These are phyloP conservation scores for Neurospora sp. DNA, from an alignment of 495 filamentous ascomycete species.

Conservation along the genomic window DNA sequence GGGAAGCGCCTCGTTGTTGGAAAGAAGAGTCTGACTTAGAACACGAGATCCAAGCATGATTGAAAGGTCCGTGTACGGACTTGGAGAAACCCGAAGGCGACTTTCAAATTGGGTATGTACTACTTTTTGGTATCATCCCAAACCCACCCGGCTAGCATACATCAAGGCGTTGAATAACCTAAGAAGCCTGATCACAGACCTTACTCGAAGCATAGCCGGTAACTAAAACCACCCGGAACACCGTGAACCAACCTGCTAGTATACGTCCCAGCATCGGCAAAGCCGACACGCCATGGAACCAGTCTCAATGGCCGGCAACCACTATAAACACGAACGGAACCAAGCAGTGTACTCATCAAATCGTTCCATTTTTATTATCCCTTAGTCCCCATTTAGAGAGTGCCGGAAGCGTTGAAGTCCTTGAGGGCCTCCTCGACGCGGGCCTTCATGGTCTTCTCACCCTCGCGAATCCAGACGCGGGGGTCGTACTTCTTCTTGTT, in stretches of 20 bases:
- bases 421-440: slow-evolving; percentile 71
- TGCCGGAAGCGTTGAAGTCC: slow-evolving; percentile 84
- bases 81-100: neutral
- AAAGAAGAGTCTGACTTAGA: neutral
- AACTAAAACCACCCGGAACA: neutral
- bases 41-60: neutral
- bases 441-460: slow-evolving; percentile 90
- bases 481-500: slow-evolving; percentile 98
- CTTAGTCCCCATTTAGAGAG: slow-evolving; percentile 52
- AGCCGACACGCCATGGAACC: neutral
- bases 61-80: neutral
- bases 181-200: neutral
- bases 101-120: neutral
- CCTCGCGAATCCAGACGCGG: slow-evolving; percentile 77
- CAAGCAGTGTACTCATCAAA: neutral
- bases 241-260: neutral
- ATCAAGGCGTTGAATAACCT: neutral
- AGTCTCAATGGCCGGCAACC: neutral
- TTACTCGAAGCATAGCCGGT: neutral
- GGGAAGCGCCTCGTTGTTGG: neutral
- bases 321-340: neutral
- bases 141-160: neutral
- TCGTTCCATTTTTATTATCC: neutral
- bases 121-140: neutral
- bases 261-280: neutral